These are phyloP conservation scores for Sporothrix luriei DNA, from an alignment of 2,329 filamentous ascomycete genomes.

Conservation along the genomic window DNA sequence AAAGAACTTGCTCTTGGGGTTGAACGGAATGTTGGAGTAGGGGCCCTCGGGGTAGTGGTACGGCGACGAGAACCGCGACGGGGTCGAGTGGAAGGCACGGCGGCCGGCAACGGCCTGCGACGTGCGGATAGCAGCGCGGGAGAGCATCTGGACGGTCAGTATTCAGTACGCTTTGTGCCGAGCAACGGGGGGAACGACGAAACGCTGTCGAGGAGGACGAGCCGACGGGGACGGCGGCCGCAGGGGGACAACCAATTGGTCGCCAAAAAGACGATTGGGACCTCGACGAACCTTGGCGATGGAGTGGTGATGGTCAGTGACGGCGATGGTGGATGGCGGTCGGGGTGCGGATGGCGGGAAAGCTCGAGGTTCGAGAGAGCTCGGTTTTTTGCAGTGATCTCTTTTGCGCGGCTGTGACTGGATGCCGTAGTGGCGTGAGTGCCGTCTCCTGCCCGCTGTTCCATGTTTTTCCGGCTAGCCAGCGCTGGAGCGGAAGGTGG, in stretches of 20 bases:
- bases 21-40: constrained; percentile 94
- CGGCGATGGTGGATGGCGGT: constrained; percentile 16
- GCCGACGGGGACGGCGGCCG: neutral
- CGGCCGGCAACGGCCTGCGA: constrained; percentile 63
- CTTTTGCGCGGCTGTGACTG: constrained; percentile 33
- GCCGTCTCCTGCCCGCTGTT: constrained; percentile 10
- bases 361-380: constrained; percentile 26
- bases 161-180: constrained; percentile 4
- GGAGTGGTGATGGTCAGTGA: constrained; percentile 30
- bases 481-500: neutral
- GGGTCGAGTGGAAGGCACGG: constrained; percentile 92
- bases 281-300: constrained; percentile 28
- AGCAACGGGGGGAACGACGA: neutral
- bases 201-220: neutral
- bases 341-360: constrained; percentile 5
- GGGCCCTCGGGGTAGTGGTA: constrained; percentile 99
- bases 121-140: constrained; percentile 63
- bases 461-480: constrained; percentile 35
- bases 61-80: constrained; percentile 78
- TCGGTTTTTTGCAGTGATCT: constrained; percentile 32
- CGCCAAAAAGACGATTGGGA: neutral
- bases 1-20: constrained; percentile 88
- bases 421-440: constrained; percentile 35
- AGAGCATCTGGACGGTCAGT: constrained; percentile 70
- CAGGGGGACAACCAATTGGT: constrained; percentile 18